Evolutionary conservation across 2,329 filamentous ascomycete genomes (phyloP), one percentile per base, ranked within the genome.

Genomic region (Alternaria panax): DNA sequence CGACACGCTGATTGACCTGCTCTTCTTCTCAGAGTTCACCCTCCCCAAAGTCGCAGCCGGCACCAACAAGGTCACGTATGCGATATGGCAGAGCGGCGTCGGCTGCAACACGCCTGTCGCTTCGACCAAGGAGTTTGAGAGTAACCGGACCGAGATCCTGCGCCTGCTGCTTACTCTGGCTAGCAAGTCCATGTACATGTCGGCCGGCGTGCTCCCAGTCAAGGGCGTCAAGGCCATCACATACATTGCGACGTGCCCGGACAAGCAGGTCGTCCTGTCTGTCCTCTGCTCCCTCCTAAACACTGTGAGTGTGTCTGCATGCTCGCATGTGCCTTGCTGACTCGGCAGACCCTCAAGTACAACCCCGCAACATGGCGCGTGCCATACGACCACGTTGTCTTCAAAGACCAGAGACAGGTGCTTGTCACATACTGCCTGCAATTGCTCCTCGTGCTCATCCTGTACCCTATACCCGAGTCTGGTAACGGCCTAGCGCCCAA

Each of bases 11-110:
- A 81, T 95, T 59, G 93, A 97, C 73, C 81, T 98, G 53, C 85
- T 98, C 41, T 99, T 99, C 85, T 97, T 92, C 76, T 89, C 91
- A 8, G 92, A 93, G 55, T 90, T 99, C 71, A 97, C 94, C 0
- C 85, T 97, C 16, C 92, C 94, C 9, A 87, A 84, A 58, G 86
- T 91, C 41, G 84, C 88, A 14, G 85, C 88, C 57, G 87, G 87
- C 54, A 92, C 90, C 73, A 86, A 86, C 63, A 96, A 95, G 76
- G 91, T 97, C 56, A 91, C 90, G 7, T 97, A 95, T 79, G 90
- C 92, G 54, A 98, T 99, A 75, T 99, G 95, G 95, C 93, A 97
- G 80, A 98, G 92, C 74, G 95, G 95, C 47, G 94, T 99, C 28
- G 95, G 95, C 14, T 98, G 94, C 82, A 96, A 97, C 77, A 92